Evolutionary conservation across 1,284 basidiomycete species (phyloP), one percentile per base, ranked within the genome.

Genomic region (Sporisorium graminicola): DNA sequence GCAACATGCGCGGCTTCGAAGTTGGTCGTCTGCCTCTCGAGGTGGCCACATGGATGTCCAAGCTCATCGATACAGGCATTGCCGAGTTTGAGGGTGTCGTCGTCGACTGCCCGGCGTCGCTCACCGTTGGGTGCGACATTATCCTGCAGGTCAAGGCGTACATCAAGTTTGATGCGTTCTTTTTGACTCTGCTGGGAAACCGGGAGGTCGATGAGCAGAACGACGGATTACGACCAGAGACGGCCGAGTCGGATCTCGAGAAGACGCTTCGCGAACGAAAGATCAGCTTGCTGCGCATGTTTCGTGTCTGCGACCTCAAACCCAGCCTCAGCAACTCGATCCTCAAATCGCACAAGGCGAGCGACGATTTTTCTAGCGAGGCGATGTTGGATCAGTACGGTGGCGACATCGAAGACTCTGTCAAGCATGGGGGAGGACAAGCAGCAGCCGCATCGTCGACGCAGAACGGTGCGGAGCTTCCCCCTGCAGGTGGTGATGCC

Each of bases 211-310:
- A 63, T 9, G 61, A 69, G 18, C 60, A 67, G 43, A 66, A 66
- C 35, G 65, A 72, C 12, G 69, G 46, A 2, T 22, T 78, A 56
- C 47, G 67, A 9, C 62, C 73, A 18, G 92, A 93, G 85, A 91
- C 91, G 0, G 87, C 90, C 53, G 94, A 95, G 82, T 94, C 92
- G 0, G 87, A 88, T 3, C 89, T 90, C 60, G 94, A 95, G 86
- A 90, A 91, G 72, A 86, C 86, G 18, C 87, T 95, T n/a, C 89
- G 93, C 37, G 91, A 92, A 81, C 88, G 94, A 37, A 95, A 94
- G 81, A 86, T 87, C n/a, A 89, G 80, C 5, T 56, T 86, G 26
- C 47, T 82, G 3, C 70, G 78, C 26, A 70, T 86, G 46, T 86
- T 86, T 35, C 63, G 78, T 13, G 74, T 81, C 10, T 84, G 81